Conservation (phyloP, 1,139 yeast species). For the Insectozyma bohioensis region DNA sequence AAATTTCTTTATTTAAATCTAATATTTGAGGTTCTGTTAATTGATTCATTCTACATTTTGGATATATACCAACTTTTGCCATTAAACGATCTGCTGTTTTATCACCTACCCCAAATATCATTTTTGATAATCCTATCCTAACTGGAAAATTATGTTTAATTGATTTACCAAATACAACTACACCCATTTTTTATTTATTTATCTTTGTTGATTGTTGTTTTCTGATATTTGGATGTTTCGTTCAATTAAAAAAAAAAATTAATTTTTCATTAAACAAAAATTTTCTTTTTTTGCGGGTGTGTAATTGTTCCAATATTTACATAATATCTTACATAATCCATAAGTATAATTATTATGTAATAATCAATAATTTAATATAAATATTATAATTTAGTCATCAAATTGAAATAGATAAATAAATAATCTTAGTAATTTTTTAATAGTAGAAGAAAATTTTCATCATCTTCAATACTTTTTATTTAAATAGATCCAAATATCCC, state of each 20-base stretch:
- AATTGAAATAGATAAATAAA: not conserved
- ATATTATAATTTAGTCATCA: no score
- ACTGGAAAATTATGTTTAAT: slow-evolving; percentile 54
- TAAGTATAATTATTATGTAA: no score
- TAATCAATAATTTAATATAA: no score
- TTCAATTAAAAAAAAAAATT: not conserved
- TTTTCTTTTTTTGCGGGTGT: not conserved
- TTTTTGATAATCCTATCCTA: slow-evolving; percentile 69
- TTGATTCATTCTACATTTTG: slow-evolving; percentile 92
- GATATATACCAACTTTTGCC: slow-evolving; percentile 87
- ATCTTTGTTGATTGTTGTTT: not conserved
- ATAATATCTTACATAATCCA: no score
- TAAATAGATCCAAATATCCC: no score
- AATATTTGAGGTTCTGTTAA: slow-evolving; percentile 84
- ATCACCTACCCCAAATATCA: slow-evolving; percentile 83
- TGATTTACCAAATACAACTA: slow-evolving; percentile 73
- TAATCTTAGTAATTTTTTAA: not conserved
- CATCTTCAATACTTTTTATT: no score
- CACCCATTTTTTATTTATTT: slow-evolving; percentile 50
- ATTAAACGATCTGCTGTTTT: slow-evolving; percentile 75
- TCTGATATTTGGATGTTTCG: not conserved
- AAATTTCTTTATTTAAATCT: slow-evolving; percentile 82
- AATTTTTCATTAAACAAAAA: not conserved
- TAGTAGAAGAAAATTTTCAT: no score
- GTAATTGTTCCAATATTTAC: no score